Evolutionary conservation across 2,329 filamentous ascomycete species (phyloP).

Genomic region (Alternaria novae-zelandiae): DNA sequence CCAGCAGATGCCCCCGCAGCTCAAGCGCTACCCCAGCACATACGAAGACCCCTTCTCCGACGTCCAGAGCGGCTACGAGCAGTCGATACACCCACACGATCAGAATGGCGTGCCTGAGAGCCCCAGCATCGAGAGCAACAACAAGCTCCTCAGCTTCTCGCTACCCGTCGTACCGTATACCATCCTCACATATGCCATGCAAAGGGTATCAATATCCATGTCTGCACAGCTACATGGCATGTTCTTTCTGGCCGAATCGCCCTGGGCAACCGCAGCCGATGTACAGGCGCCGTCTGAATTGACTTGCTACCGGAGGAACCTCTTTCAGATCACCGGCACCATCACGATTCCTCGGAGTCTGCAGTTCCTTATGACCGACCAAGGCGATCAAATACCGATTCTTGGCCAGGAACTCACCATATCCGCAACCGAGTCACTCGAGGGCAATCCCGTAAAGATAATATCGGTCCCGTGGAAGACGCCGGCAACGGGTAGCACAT

Average conservation of each 20-base stretch:
- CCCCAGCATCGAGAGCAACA: constrained; percentile 68
- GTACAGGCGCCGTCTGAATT: constrained; percentile 71
- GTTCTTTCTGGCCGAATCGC: constrained; percentile 86
- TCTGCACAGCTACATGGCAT: constrained; percentile 83
- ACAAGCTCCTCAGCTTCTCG: constrained; percentile 62
- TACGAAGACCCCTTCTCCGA: constrained; percentile 61
- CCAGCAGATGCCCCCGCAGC: constrained; percentile 46
- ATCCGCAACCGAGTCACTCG: constrained; percentile 92
- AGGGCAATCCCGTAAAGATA: constrained; percentile 88
- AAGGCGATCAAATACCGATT: constrained; percentile 83
- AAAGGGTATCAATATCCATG: constrained; percentile 68
- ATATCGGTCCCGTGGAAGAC: constrained; percentile 99
- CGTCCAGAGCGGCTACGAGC: constrained; percentile 57
- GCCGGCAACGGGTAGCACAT: constrained; percentile 78
- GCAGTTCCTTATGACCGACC: constrained; percentile 81
- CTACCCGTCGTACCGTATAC: constrained; percentile 60
- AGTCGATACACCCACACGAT: constrained; percentile 53
- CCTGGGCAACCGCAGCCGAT: constrained; percentile 66
- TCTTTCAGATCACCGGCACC: constrained; percentile 94
- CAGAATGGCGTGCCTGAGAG: constrained; percentile 55
- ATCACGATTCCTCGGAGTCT: constrained; percentile 80
- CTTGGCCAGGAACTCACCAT: constrained; percentile 84
- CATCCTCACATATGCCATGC: constrained; percentile 69
- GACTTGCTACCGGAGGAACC: constrained; percentile 93
- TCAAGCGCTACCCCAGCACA: constrained; percentile 59